Conservation (phyloP, 2,329 filamentous ascomycete genomes). For the Aspergillus brasiliensis region DNA sequence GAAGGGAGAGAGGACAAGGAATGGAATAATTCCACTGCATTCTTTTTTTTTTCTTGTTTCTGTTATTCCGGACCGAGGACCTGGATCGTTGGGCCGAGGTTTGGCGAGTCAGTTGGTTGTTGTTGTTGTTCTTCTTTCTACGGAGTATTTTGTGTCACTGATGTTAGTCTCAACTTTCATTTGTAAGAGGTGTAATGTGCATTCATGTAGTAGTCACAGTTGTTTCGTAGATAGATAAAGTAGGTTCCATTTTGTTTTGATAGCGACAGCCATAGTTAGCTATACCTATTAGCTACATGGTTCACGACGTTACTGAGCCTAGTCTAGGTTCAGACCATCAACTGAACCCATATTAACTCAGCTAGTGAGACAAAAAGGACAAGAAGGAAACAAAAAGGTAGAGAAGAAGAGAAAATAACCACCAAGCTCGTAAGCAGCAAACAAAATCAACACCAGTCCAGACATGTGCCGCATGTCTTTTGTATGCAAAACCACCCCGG, state of each 20-base stretch:
- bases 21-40: background rate
- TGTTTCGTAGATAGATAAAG: too few relatives aligned
- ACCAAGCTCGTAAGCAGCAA: constrained; percentile 1
- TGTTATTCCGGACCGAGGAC: constrained; percentile 15
- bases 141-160: too few relatives aligned
- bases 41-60: background rate
- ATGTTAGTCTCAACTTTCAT: too few relatives aligned
- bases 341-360: background rate
- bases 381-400: constrained; percentile 2
- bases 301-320: too few relatives aligned
- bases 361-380: constrained; percentile 11
- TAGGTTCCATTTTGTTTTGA: too few relatives aligned
- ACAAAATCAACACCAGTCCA: constrained; percentile 1
- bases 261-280: too few relatives aligned
- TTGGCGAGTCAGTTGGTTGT: background rate
- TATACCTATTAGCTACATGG: too few relatives aligned
- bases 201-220: too few relatives aligned
- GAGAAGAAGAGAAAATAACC: background rate
- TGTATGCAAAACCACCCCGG: constrained; percentile 7
- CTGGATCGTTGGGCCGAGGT: constrained; percentile 14
- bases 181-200: too few relatives aligned
- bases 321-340: too few relatives aligned
- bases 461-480: constrained; percentile 4
- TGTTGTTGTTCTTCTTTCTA: too few relatives aligned
- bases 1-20: too few relatives aligned